Percentiles rank a stretch among this genome's conserved stretches.
Conservation (phyloP, 495 filamentous ascomycete species). For the Podospora tetraspora region DNA sequence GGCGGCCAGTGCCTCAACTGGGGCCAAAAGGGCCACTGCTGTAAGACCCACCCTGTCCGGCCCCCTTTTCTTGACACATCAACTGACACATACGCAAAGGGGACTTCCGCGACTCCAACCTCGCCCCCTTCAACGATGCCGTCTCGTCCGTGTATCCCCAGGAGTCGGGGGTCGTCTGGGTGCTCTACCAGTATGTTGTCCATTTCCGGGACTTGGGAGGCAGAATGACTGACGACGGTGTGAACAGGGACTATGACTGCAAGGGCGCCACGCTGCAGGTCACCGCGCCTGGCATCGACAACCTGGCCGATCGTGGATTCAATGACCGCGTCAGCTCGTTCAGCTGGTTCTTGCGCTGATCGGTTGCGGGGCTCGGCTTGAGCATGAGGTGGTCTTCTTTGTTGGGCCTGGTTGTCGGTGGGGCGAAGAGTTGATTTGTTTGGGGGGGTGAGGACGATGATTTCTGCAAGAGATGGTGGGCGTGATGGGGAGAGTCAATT, state of each 20-base stretch:
- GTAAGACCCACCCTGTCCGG: not conserved
- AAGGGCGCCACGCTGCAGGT: constrained; percentile 1
- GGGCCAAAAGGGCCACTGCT: constrained; percentile 13
- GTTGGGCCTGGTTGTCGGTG: not conserved
- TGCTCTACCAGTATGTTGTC: constrained; percentile 7
- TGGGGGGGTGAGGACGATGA: no score
- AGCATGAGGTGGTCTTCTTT: not conserved
- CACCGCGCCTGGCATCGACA: not conserved
- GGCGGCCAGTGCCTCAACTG: constrained; percentile 9
- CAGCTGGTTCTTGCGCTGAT: constrained; percentile 3
- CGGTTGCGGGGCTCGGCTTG: not conserved
- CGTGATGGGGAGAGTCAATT: not conserved
- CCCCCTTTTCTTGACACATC: not conserved
- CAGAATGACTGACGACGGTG: not conserved
- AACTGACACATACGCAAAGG: not conserved
- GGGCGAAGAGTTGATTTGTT: not conserved
- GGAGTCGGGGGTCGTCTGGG: constrained; percentile 8
- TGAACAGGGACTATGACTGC: constrained; percentile 8
- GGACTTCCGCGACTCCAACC: constrained; percentile 9
- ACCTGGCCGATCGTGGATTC: not conserved
- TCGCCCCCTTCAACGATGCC: constrained; percentile 9
- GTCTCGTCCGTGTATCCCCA: constrained; percentile 10
- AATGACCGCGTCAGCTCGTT: constrained; percentile 10
- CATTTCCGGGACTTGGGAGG: not conserved
- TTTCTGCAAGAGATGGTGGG: not conserved